Base-by-base conservation (phyloP, 768 basidiomycete species). In the Suillus decipiens region DNA sequence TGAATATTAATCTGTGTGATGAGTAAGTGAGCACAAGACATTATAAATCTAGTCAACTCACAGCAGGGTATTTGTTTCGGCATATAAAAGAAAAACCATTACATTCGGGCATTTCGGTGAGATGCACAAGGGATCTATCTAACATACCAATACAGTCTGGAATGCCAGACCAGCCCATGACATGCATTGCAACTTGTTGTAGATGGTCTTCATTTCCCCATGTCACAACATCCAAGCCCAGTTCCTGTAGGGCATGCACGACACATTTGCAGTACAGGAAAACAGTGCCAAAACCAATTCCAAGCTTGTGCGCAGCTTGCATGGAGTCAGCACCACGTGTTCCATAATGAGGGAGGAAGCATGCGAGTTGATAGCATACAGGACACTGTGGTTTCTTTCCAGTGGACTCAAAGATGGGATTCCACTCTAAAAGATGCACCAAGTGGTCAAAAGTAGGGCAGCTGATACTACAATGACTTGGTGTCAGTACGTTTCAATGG, bases 321-420 rank as follows among this genome's bases (percentile, higher is more conserved):
- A 61, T 43, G 34, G 51, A 42, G 59, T 64, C 61, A 19, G 63
- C 64, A 14, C 66, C 72, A 34, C 57, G 63, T 22, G 62, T 62
- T 22, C 70, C 72, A 56, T 68, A 69, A 10, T 68, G 54, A n/a
- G 67, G 58, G 0, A 74, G 66, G 36, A 72, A 72, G 4, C 64
- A 61, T 1, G 60, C 72, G 0, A 71, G 60, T 54, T 73, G 72
- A 51, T 64, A 70, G 31, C 62, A 31, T 5, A 70, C 65, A 42
- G 70, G 72, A 6, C 64, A 58, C 59, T 73, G 72, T 1, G 69
- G 72, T n/a, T 66, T 63, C 28, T 42, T 24, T 12, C 65, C 60
- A 22, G 24, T 28, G 39, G 36, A 63, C 39, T 39, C 14, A 5
- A 39, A 39, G 39, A 39, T 39, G 14, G 14, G 39, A 39, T 39